These are phyloP conservation scores for Acacia acuminata DNA, from an alignment of 306 rosid genomes.

Conservation along the genomic window DNA sequence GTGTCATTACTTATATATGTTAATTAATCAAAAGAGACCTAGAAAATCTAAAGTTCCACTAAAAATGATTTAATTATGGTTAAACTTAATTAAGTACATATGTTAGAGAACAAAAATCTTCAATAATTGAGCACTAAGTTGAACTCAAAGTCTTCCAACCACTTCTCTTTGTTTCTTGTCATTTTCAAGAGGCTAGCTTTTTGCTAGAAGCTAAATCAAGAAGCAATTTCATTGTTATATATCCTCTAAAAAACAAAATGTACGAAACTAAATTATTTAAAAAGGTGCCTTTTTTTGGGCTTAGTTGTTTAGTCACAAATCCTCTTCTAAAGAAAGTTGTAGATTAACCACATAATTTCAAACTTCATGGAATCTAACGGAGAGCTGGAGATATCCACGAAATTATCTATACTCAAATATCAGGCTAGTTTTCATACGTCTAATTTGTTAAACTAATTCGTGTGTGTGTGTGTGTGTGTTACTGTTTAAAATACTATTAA, in stretches of 20 bases:
- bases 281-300: background rate
- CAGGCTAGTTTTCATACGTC: background rate
- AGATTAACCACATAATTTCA: background rate
- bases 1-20: background rate
- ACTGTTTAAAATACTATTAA: too few relatives aligned
- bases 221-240: background rate
- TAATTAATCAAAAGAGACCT: background rate
- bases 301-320: background rate
- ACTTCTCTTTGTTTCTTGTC: conserved; percentile 6
- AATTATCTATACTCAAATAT: background rate
- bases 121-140: background rate
- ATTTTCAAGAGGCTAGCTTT: background rate
- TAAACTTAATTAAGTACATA: background rate
- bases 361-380: background rate
- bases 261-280: background rate
- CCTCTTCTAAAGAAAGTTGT: background rate
- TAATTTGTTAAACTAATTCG: background rate
- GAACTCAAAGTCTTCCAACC: background rate
- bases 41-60: conserved; percentile 9
- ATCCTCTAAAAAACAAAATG: background rate
- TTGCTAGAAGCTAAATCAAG: background rate
- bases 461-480: too few relatives aligned
- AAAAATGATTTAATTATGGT: background rate
- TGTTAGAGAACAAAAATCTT: background rate
- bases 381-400: background rate